Base-by-base conservation (phyloP, 495 filamentous ascomycete species). In the Aspergillus bertholletiae region DNA sequence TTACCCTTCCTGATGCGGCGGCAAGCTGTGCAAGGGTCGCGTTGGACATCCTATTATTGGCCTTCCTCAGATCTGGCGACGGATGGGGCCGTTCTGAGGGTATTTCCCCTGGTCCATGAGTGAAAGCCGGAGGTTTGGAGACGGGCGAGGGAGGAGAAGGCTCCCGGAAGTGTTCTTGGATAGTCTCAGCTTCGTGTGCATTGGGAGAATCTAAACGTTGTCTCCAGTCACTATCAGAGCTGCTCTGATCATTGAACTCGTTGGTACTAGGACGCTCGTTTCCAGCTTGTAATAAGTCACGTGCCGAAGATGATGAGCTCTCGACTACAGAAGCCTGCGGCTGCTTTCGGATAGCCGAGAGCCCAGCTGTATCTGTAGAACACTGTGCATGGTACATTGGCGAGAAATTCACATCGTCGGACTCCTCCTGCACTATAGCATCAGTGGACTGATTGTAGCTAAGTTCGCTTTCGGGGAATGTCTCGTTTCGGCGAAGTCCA, bases 1-100 rank as follows among this genome's bases (percentile, higher is more conserved):
- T 68, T 46, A 81, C 61, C 18, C 76, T 80, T 15, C 81, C 82
- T 9, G 61, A 64, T 35, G 87, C 87, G 37, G 83, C 85, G 27
- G 81, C 80, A 46, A 97, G 64, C 62, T 96, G 89, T 2, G 84
- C 77, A 8, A 97, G 76, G 15, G 92, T 97, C 5, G 83, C 85
- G 52, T 82, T 76, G 21, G 92, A 96, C 70, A 97, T 83, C 11
- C 89, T 83, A 57, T 85, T 90, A 51, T 87, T 92, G 49, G 86
- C 88, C 52, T 83, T 81, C 46, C 87, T 84, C 67, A 90, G 75
- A 57, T 92, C 88, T n/a, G 85, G 79, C 26, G 88, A 83, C 41
- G 85, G 79, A 55, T 86, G 81, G 5, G 90, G 89, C 53, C 85
- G 79, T 27, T 78, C 84, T 11, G 73, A 69, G 7, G 92, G 92